Conservation (phyloP, 192 early-diverging fungal species). For the Chytriomyces hyalinus region DNA sequence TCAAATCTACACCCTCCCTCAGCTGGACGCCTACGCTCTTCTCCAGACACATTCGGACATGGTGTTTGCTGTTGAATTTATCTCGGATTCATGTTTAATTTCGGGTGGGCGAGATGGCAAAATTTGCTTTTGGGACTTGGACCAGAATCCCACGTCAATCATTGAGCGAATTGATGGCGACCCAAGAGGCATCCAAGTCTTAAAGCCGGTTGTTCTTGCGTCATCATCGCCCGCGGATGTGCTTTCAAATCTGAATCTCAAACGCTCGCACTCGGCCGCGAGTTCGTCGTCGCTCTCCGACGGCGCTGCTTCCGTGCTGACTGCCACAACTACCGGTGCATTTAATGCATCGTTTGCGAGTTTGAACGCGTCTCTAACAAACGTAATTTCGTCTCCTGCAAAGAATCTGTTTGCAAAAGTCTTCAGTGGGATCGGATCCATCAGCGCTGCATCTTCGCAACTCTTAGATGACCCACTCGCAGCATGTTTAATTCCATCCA, state of each 20-base stretch:
- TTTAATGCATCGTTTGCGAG: too few species aligned
- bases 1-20: conserved; percentile 64
- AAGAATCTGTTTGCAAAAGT: conserved; percentile 3
- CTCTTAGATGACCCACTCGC: background rate
- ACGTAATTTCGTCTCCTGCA: background rate
- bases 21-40: conserved; percentile 60
- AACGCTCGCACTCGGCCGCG: background rate
- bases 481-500: background rate
- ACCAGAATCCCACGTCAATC: background rate
- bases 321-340: too few species aligned
- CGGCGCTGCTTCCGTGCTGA: too few species aligned
- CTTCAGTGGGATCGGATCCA: background rate
- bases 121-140: conserved; percentile 61
- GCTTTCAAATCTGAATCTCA: too few species aligned
- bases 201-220: background rate
- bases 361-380: background rate
- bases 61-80: conserved; percentile 69
- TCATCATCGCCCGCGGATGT: too few species aligned
- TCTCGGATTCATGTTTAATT: conserved; percentile 61
- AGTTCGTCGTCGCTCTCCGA: background rate
- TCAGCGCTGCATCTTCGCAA: too few species aligned
- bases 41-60: conserved; percentile 70
- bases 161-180: background rate
- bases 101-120: conserved; percentile 57
- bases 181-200: background rate